Base-by-base conservation (phyloP, 768 basidiomycete species). In the Zangia roseola region DNA sequence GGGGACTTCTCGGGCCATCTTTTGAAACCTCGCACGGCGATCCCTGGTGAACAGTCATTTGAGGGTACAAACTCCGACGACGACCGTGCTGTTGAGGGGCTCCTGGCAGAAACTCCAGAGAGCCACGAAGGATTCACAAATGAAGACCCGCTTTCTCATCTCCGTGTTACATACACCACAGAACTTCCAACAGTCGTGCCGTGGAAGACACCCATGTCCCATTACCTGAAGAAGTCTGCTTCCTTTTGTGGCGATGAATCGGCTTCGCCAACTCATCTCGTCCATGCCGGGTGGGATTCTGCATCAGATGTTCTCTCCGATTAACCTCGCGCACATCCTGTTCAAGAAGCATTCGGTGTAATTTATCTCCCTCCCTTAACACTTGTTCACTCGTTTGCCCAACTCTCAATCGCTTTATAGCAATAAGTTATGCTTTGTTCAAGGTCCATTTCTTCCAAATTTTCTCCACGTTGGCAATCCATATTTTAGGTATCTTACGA, bases 261-360 rank as follows among this genome's bases (percentile, higher is more conserved):
- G 50, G 68, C 68, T 36, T 70, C 75, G 20, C 75, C 74, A 20
- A 79, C 80, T 24, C 75, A 69, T 61, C 75, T 81, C 44, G 70
- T 79, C 52, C 73, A 77, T 47, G 79, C 79, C 28, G 80, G 79
- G 17, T 83, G 82, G 82, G 81, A 78, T 55, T 76, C 76, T 58
- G 67, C 71, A 35, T 76, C 79, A 43, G 75, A 79, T 45, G 52
- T 65, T 50, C 61, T 62, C 43, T 68, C 66, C 21, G 67, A 68
- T 53, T 70, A 52, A 68, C 52, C 35, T 49, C n/a, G 40, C 28
- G 31, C n/a, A 42, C 26, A n/a, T 47, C 49, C 39, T 50, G 38
- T 43, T 33, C 19, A 47, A 49, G 51, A 52, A 41, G 41, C 16
- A 14, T 25, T 45, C 10, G 30, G 30, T 57, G 51, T 65, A 65